These are phyloP conservation scores for Tremellales sp. DNA, from an alignment of 1,284 basidiomycete species.

Conservation along the genomic window DNA sequence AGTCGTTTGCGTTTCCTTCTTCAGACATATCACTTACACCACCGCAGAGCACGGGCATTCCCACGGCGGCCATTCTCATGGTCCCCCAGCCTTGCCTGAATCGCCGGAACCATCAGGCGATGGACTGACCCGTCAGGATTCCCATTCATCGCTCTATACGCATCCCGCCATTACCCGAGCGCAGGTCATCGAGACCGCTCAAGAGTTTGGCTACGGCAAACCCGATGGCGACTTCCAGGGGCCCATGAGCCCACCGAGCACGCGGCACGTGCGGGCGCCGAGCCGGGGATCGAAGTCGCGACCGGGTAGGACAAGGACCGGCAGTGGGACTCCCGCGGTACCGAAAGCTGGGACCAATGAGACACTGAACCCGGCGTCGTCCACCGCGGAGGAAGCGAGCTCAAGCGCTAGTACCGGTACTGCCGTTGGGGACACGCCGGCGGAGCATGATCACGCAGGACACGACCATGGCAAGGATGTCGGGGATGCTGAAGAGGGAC, in stretches of 20 bases:
- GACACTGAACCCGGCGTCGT: slow-evolving; percentile 20
- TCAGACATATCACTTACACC: slow-evolving; percentile 1
- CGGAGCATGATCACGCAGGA: slow-evolving; percentile 15
- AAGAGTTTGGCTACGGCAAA: slow-evolving; percentile 60
- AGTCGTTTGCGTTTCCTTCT: slow-evolving; percentile 24
- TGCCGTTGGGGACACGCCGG: slow-evolving; percentile 14
- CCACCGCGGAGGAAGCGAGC: slow-evolving; percentile 2
- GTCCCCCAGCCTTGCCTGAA: slow-evolving; percentile 25
- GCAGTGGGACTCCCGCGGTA: slow-evolving; percentile 12
- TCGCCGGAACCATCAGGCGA: slow-evolving; percentile 14
- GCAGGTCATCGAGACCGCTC: slow-evolving; percentile 79
- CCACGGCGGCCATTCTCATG: slow-evolving; percentile 49
- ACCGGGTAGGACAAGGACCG: slow-evolving; percentile 11
- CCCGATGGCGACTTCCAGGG: slow-evolving; percentile 20
- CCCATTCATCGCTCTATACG: slow-evolving; percentile 46
- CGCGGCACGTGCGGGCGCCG: slow-evolving; percentile 18
- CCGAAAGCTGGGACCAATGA: slow-evolving; percentile 33
- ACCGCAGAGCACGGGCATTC: slow-evolving; percentile 65
- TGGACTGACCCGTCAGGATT: slow-evolving; percentile 34
- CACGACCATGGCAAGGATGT: slow-evolving; percentile 24
- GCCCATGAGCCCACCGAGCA: slow-evolving; percentile 26
- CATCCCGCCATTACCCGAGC: slow-evolving; percentile 88
- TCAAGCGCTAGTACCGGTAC: slow-evolving; percentile 16
- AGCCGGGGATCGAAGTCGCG: slow-evolving; percentile 19
- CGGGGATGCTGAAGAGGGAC: slow-evolving; percentile 23